phyloP scores from a whole-genome alignment of 352 stramenopile species.

The Pythium rhizo-oryzae region DNA sequence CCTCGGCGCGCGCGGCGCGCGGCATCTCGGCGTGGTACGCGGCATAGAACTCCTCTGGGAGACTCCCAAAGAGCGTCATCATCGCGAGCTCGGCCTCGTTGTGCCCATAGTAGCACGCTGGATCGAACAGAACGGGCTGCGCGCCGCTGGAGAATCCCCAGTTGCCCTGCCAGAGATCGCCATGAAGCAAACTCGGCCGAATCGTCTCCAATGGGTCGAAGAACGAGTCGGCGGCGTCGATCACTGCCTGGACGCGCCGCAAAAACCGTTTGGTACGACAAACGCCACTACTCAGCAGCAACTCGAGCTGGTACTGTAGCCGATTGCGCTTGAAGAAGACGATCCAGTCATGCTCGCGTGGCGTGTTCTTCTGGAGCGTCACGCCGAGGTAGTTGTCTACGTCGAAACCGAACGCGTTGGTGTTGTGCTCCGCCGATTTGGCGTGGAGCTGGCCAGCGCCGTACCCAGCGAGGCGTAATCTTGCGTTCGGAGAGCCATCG shows the following conservation, averaged over 20 bases:
- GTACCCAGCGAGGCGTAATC: slow-evolving; percentile 15
- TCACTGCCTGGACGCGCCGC: slow-evolving; percentile 2
- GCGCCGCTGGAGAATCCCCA: slow-evolving; percentile 43
- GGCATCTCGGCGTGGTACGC: slow-evolving; percentile 39
- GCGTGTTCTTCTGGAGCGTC: slow-evolving; percentile 21
- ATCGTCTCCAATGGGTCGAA: slow-evolving; percentile 23
- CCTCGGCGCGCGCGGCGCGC: slow-evolving; percentile 39
- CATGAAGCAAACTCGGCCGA: slow-evolving; percentile 44
- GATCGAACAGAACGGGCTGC: slow-evolving; percentile 77
- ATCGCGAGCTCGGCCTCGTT: slow-evolving; percentile 50
- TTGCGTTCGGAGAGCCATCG: neutral
- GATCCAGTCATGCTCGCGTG: slow-evolving; percentile 6
- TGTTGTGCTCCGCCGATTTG: neutral
- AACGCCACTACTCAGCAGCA: neutral
- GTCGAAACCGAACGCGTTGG: slow-evolving; percentile 15
- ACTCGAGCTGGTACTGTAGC: slow-evolving; percentile 11
- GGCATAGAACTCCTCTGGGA: slow-evolving; percentile 29
- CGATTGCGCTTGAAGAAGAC: slow-evolving; percentile 20
- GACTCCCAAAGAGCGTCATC: slow-evolving; percentile 44
- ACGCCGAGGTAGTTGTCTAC: slow-evolving; percentile 25
- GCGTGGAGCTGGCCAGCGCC: slow-evolving; percentile 15
- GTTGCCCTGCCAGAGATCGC: slow-evolving; percentile 91
- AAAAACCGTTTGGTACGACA: neutral
- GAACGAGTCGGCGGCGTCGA: slow-evolving; percentile 1
- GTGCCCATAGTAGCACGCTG: slow-evolving; percentile 69